Percentiles rank a stretch among this genome's conserved stretches.
phyloP scores from a whole-genome alignment of 148 eudicot genomes.

The Nepenthes gracilis region DNA sequence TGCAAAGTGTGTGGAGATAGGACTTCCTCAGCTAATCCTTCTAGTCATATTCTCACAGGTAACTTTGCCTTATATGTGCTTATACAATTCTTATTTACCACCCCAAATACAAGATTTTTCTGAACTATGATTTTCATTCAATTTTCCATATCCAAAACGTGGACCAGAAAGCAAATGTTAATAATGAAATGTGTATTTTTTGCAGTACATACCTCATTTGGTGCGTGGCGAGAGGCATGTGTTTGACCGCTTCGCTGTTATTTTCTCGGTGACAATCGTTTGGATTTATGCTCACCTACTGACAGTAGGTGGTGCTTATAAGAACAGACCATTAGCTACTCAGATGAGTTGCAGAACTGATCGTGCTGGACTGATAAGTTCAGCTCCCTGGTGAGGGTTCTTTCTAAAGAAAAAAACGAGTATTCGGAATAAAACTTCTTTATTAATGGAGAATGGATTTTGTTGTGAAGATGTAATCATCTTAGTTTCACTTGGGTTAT shows the following conservation, averaged over 20 bases:
- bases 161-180: too few species aligned
- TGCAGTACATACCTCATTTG: slow-evolving; percentile 77
- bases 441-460: too few species aligned
- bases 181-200: neutral
- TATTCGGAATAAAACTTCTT: too few species aligned
- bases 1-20: slow-evolving; percentile 68
- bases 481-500: neutral
- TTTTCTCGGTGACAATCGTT: slow-evolving; percentile 69
- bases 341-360: slow-evolving; percentile 85
- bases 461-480: too few species aligned
- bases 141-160: too few species aligned
- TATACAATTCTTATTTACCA: neutral
- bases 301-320: slow-evolving; percentile 87
- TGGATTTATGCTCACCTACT: slow-evolving; percentile 86
- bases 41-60: slow-evolving; percentile 78
- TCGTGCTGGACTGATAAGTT: slow-evolving; percentile 74
- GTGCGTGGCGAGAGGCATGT: slow-evolving; percentile 47
- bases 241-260: slow-evolving; percentile 69
- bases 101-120: neutral
- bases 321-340: slow-evolving; percentile 40
- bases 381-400: slow-evolving; percentile 62
- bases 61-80: neutral
- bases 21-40: slow-evolving; percentile 61
- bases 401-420: neutral
- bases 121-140: too few species aligned